These are phyloP conservation scores for Martensiomyces pterosporus DNA, from an alignment of 192 early-diverging fungal genomes.

Conservation along the genomic window DNA sequence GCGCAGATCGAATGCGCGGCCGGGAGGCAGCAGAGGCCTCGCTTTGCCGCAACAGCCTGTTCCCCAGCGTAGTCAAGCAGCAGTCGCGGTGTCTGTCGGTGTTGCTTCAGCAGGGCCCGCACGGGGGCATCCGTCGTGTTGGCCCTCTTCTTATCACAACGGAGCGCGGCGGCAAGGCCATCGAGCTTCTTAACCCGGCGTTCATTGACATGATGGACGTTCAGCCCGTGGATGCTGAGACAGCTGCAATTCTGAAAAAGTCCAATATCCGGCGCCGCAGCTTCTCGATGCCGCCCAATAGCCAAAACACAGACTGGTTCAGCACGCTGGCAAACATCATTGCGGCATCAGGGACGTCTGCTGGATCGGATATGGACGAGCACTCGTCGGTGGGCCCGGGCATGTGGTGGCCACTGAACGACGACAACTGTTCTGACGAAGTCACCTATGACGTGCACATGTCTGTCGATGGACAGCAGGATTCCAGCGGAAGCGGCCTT, in stretches of 20 bases:
- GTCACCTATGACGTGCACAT: slow-evolving; percentile 41
- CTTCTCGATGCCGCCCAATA: slow-evolving; percentile 32
- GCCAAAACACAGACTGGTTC: slow-evolving; percentile 27
- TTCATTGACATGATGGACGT: slow-evolving; percentile 53
- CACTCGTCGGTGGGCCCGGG: slow-evolving; percentile 29
- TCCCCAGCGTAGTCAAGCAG: slow-evolving; percentile 45
- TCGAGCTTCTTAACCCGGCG: slow-evolving; percentile 35
- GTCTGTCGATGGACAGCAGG: slow-evolving; percentile 11
- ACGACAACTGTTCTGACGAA: slow-evolving; percentile 49
- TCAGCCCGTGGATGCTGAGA: slow-evolving; percentile 38
- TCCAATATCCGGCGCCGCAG: slow-evolving; percentile 45
- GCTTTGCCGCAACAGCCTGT: slow-evolving; percentile 41
- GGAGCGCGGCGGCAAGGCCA: slow-evolving; percentile 42
- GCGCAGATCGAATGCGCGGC: neutral
- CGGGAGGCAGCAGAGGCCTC: slow-evolving; percentile 19
- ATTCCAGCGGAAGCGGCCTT: neutral
- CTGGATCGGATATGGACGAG: slow-evolving; percentile 4
- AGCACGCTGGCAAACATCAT: slow-evolving; percentile 17
- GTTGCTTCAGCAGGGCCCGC: slow-evolving; percentile 46
- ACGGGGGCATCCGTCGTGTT: slow-evolving; percentile 47
- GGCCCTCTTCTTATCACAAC: slow-evolving; percentile 41
- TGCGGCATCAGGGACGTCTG: slow-evolving; percentile 5
- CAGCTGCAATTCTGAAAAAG: slow-evolving; percentile 28
- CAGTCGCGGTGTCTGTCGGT: slow-evolving; percentile 49
- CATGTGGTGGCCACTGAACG: slow-evolving; percentile 52